Evolutionary conservation across 176 grass and related monocot genomes (phyloP), one percentile per base, ranked within the genome.

Genomic region (Triticum timopheevii): DNA sequence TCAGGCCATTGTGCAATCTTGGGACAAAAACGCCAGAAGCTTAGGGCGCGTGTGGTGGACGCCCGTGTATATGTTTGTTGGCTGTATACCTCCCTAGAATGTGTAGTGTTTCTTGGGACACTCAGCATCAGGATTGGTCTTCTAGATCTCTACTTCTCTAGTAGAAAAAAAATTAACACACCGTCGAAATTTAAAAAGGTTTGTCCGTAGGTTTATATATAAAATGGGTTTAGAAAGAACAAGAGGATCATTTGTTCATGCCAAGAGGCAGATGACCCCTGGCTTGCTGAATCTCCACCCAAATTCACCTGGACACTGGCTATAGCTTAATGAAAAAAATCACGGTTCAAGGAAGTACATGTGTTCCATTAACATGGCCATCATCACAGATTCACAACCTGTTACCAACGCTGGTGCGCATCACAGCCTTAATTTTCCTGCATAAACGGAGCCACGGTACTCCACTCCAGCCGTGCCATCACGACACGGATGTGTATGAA

Each of bases 261-360:
- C 70, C 69, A 82, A 70, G 61, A 65, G 83, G 13, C 70, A 86
- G 34, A 3, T 82, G 83, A 42, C 50, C 63, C 83, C 63, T 82
- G 17, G 88, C 62, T 77, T 44, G 7, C 63, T 20, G 39, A 77
- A 86, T 22, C 49, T 39, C 13, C n/a, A 68, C 13, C 69, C 3
- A 7, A 17, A 49, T 24, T 70, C 7, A 30, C 4, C 15, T 3
- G 0, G 31, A 64, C 30, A 30, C 24, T 2, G 40, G 63, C 62
- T 22, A 8, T 44, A 39, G 13, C 12, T 61, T 83, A 20, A 52
- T 52, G 44, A 3, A 47, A 44, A 47, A 13, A 1, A 1, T 45
- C 3, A 45, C 3, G 42, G 49, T 17, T 52, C 1, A 52, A 52
- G 49, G 15, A 52, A 17, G 1, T 49, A 52, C 4, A 5, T 13